Evolutionary conservation across 495 filamentous ascomycete genomes (phyloP).

Genomic region (Aspergillus sparsus): DNA sequence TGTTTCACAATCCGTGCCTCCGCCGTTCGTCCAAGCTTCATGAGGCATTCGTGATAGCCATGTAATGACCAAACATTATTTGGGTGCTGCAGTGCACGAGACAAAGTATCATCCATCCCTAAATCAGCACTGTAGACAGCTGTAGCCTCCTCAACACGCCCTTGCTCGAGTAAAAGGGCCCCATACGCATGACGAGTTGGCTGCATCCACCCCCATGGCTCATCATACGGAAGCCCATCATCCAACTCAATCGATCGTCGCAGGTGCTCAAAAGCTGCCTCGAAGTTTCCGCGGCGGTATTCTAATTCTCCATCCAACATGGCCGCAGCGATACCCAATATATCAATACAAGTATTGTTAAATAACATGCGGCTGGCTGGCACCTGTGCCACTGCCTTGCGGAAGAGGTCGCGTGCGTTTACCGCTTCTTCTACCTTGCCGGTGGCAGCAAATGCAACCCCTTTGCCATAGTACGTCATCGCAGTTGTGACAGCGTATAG

Average conservation of each 20-base stretch:
- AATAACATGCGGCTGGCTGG: constrained; percentile 58
- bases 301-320: constrained; percentile 72
- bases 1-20: constrained; percentile 53
- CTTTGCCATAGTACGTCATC: constrained; percentile 65
- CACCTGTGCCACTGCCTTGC: constrained; percentile 45
- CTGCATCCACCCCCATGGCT: constrained; percentile 71
- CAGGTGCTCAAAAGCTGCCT: constrained; percentile 56
- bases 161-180: constrained; percentile 61
- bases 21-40: constrained; percentile 44
- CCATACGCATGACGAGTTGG: constrained; percentile 64
- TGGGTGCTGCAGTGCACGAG: constrained; percentile 58
- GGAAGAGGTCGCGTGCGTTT: constrained; percentile 46
- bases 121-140: constrained; percentile 59
- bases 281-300: constrained; percentile 59
- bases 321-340: constrained; percentile 56
- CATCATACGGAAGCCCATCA: constrained; percentile 58
- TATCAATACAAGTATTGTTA: constrained; percentile 63
- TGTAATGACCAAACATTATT: constrained; percentile 69
- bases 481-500: constrained; percentile 66
- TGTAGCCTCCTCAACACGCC: constrained; percentile 52
- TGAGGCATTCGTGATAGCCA: constrained; percentile 62
- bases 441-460: constrained; percentile 60
- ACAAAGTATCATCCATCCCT: constrained; percentile 54
- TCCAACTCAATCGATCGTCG: constrained; percentile 52
- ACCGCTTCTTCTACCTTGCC: constrained; percentile 50